These are phyloP conservation scores for Exutisphaerella laricina DNA, from an alignment of 2,329 filamentous ascomycete genomes.

Conservation along the genomic window DNA sequence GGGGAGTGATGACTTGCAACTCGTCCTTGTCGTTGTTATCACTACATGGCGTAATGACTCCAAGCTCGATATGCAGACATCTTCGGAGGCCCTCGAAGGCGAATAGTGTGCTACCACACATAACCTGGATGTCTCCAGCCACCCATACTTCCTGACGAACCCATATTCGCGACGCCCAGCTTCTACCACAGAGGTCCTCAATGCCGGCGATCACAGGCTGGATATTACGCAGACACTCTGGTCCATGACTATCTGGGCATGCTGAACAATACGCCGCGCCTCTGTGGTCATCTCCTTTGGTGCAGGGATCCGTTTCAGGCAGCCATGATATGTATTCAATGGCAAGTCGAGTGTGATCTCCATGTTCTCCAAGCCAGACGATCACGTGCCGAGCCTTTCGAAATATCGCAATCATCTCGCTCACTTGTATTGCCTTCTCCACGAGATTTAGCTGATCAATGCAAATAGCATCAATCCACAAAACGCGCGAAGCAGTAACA, in stretches of 20 bases:
- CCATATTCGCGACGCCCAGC: not conserved
- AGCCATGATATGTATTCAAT: not conserved
- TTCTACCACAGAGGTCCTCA: not conserved
- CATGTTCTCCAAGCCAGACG: conserved; percentile 1
- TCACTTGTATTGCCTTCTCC: not conserved
- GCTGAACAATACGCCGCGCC: not conserved
- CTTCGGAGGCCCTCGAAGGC: not conserved
- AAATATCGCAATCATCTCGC: not conserved
- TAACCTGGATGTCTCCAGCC: not conserved
- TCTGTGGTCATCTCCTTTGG: not conserved
- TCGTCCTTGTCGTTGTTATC: no score
- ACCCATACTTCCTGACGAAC: not conserved
- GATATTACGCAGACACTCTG: not conserved
- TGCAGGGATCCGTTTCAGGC: not conserved
- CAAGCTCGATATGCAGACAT: not conserved
- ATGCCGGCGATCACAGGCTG: not conserved
- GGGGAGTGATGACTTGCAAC: no score
- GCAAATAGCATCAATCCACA: conserved; percentile 5
- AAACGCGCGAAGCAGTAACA: not conserved
- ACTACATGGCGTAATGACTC: no score
- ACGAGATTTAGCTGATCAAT: not conserved
- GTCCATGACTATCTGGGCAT: not conserved
- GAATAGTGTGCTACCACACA: not conserved
- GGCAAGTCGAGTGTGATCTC: not conserved
- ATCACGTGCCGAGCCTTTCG: not conserved